Evolutionary conservation across 2,329 filamentous ascomycete genomes (phyloP).

Genomic region (Rosellinia necatrix): DNA sequence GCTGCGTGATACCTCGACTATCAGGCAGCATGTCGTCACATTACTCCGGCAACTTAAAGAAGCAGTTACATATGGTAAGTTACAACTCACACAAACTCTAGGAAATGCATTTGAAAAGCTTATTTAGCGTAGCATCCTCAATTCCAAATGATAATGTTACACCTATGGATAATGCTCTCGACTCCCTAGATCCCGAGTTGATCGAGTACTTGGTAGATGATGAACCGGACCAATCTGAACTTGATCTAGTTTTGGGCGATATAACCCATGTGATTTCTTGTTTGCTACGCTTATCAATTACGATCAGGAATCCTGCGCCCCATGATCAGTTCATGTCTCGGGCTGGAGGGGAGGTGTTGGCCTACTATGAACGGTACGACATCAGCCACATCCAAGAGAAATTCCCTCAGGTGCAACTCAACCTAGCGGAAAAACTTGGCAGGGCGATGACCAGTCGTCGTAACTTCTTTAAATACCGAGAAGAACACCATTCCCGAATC

Average conservation of each 20-base stretch:
- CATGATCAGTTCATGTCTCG: conserved; percentile 6
- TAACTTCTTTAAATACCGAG: conserved; percentile 1
- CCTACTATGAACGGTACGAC: background rate
- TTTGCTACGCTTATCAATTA: conserved; percentile 6
- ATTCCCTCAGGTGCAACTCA: background rate
- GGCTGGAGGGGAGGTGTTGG: background rate
- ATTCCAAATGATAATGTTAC: no score
- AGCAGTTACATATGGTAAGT: conserved; percentile 2
- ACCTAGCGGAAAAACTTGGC: conserved; percentile 3
- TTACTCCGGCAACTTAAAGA: background rate
- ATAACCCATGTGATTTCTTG: conserved; percentile 6
- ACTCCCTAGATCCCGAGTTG: background rate
- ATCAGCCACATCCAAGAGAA: conserved; percentile 6
- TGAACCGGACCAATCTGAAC: background rate
- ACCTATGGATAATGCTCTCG: background rate
- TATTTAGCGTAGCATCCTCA: background rate
- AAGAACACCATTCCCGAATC: background rate
- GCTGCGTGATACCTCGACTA: conserved; percentile 5
- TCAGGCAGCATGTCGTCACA: background rate
- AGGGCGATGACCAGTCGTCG: conserved; percentile 1
- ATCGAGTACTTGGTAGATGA: conserved; percentile 3
- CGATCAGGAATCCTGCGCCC: background rate
- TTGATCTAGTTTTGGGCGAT: background rate
- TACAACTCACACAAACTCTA: background rate
- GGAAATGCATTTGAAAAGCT: background rate